These are phyloP conservation scores for Cylindrotheca fusiformis DNA, from an alignment of 108 stramenopile genomes.

Conservation along the genomic window DNA sequence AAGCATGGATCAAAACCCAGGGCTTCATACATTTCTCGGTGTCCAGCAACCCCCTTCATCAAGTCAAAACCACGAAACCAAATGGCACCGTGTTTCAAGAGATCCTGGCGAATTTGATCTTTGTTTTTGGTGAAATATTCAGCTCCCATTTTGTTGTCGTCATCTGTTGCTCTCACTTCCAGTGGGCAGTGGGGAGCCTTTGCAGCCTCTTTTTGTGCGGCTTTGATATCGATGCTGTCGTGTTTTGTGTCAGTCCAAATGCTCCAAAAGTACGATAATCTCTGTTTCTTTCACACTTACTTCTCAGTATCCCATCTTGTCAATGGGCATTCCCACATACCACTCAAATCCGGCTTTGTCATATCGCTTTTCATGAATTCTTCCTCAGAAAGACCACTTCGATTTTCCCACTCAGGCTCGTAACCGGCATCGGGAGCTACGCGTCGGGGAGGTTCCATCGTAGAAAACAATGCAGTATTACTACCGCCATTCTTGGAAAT, in stretches of 20 bases:
- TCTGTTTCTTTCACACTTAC: slow-evolving; percentile 23
- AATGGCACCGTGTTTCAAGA: slow-evolving; percentile 76
- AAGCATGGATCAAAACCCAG: slow-evolving; percentile 83
- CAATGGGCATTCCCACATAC: slow-evolving; percentile 90
- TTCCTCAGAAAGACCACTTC: slow-evolving; percentile 49
- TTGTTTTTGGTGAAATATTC: slow-evolving; percentile 65
- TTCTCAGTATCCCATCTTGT: slow-evolving; percentile 80
- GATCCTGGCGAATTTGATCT: slow-evolving; percentile 55
- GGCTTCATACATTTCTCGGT: slow-evolving; percentile 80
- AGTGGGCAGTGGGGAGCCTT: slow-evolving; percentile 54
- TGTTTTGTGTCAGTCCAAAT: neutral
- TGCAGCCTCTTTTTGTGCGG: slow-evolving; percentile 55
- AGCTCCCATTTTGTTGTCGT: slow-evolving; percentile 66
- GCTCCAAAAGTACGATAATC: slow-evolving; percentile 2
- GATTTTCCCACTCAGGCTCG: slow-evolving; percentile 78
- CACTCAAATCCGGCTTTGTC: slow-evolving; percentile 60
- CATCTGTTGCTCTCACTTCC: slow-evolving; percentile 57
- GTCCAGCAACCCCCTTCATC: slow-evolving; percentile 67
- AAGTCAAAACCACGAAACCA: slow-evolving; percentile 90
- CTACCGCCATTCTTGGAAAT: neutral
- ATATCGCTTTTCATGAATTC: slow-evolving; percentile 76
- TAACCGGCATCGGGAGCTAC: slow-evolving; percentile 72
- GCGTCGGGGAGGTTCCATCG: slow-evolving; percentile 49
- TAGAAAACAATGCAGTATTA: slow-evolving; percentile 12
- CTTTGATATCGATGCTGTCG: slow-evolving; percentile 52